Conservation (phyloP, 176 grass and related monocot species). For the Avena atlantica region DNA sequence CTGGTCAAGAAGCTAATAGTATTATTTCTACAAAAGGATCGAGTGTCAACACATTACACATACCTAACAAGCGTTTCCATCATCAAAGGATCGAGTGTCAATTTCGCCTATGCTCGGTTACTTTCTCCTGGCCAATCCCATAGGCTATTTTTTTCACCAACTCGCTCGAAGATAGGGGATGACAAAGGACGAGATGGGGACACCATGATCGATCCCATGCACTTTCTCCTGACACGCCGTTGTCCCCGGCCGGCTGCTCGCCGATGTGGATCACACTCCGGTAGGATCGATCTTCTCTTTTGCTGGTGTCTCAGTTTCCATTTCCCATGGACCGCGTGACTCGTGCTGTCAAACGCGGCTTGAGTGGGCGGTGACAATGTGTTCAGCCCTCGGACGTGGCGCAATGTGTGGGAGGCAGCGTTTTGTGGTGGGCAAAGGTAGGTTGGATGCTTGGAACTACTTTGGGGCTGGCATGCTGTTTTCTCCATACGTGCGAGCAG, state of each 20-base stretch:
- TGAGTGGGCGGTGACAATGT: conserved; percentile 37
- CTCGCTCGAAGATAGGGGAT: conserved; percentile 24
- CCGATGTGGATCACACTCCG: conserved; percentile 49
- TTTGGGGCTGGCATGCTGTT: too few relatives aligned
- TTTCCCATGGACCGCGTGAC: neutral
- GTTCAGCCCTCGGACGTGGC: conserved; percentile 22
- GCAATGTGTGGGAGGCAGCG: neutral
- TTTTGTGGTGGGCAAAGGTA: too few relatives aligned
- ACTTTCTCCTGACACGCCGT: conserved; percentile 7
- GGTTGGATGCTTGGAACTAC: too few relatives aligned
- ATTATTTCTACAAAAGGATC: neutral
- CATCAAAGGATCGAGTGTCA: neutral
- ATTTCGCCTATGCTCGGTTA: neutral
- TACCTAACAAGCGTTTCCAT: neutral
- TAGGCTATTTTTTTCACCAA: neutral
- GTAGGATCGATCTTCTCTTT: neutral
- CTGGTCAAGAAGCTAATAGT: neutral
- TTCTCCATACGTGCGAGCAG: too few relatives aligned
- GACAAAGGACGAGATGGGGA: conserved; percentile 29
- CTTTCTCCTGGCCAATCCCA: neutral
- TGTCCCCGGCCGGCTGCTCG: conserved; percentile 26
- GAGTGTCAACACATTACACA: neutral
- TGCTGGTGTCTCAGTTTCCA: neutral
- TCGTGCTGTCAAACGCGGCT: neutral
- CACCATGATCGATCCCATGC: neutral